Percentiles rank a stretch among this genome's conserved stretches.
phyloP scores from a whole-genome alignment of 1,284 basidiomycete species.

The Papiliotrema terrestris region DNA sequence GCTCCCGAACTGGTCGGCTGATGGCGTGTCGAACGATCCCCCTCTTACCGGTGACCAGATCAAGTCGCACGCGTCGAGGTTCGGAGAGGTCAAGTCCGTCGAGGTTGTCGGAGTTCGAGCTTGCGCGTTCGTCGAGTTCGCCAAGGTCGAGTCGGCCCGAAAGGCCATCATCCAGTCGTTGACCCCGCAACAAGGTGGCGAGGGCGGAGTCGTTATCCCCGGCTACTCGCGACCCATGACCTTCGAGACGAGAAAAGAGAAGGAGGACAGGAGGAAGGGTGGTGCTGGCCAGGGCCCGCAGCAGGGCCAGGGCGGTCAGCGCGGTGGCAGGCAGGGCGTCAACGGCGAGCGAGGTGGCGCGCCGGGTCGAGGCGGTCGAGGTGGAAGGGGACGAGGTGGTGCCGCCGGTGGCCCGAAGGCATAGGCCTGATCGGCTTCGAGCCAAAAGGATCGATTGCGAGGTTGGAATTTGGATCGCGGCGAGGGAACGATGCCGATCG shows the following conservation, averaged over 20 bases:
- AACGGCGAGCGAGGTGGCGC: conserved; percentile 7
- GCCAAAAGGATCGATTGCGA: neutral
- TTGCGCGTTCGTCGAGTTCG: conserved; percentile 93
- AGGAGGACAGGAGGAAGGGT: conserved; percentile 59
- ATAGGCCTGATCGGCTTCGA: neutral
- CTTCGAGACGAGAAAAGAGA: conserved; percentile 86
- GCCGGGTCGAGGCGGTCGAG: conserved; percentile 3
- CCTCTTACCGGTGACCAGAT: conserved; percentile 64
- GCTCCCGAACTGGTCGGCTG: conserved; percentile 50
- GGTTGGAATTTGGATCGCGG: neutral
- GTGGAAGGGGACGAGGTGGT: conserved; percentile 8
- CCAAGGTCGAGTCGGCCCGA: conserved; percentile 69
- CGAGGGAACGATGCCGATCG: no score
- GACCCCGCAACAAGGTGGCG: conserved; percentile 65
- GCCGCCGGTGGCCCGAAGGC: neutral
- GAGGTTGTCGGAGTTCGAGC: conserved; percentile 85
- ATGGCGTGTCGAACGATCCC: conserved; percentile 62
- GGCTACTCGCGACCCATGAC: conserved; percentile 60
- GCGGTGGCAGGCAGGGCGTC: neutral
- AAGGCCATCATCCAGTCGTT: conserved; percentile 77
- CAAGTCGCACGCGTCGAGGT: conserved; percentile 61
- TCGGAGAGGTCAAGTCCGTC: conserved; percentile 81
- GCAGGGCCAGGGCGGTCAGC: conserved; percentile 4
- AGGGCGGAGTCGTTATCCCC: conserved; percentile 80
- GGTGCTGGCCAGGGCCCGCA: conserved; percentile 9